Conservation (phyloP, 2,329 filamentous ascomycete species). For the Calonectria multiphialidica region DNA sequence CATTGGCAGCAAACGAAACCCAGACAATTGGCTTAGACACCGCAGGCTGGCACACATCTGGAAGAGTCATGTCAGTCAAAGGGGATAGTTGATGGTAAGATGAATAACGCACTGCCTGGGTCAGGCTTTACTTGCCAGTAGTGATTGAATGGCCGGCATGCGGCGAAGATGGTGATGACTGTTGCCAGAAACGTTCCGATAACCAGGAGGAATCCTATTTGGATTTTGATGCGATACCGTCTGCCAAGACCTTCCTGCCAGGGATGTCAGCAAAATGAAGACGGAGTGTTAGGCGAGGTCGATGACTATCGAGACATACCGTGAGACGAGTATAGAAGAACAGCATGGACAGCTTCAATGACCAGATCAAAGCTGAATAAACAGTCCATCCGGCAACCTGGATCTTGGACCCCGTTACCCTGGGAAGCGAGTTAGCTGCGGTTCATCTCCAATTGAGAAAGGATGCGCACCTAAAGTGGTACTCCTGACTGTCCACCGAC, state of each 20-base stretch:
- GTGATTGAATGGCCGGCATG: slow-evolving; percentile 62
- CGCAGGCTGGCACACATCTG: slow-evolving; percentile 60
- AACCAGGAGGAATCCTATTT: slow-evolving; percentile 62
- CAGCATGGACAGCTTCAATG: slow-evolving; percentile 66
- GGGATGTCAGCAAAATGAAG: neutral
- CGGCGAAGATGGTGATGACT: slow-evolving; percentile 61
- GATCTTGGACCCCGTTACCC: slow-evolving; percentile 66
- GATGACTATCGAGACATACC: slow-evolving; percentile 27
- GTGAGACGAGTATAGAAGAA: slow-evolving; percentile 67
- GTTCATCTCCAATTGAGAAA: fast-evolving
- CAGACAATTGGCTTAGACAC: slow-evolving; percentile 63
- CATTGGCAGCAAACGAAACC: slow-evolving; percentile 62
- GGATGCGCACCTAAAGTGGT: slow-evolving; percentile 45
- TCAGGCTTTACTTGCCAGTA: slow-evolving; percentile 72
- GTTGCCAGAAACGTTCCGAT: slow-evolving; percentile 60
- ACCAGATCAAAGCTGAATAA: slow-evolving; percentile 65
- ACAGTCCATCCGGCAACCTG: slow-evolving; percentile 67
- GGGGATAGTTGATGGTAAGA: neutral
- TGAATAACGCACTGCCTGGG: slow-evolving; percentile 61
- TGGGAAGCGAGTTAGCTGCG: slow-evolving; percentile 21
- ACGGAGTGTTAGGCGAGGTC: too few species aligned
- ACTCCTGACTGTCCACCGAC: slow-evolving; percentile 56
- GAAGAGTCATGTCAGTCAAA: neutral
- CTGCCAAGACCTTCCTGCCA: slow-evolving; percentile 51
- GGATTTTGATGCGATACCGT: slow-evolving; percentile 57